phyloP scores from a whole-genome alignment of 2,329 filamentous ascomycete species.

The Arthrobotrys sinensis region DNA sequence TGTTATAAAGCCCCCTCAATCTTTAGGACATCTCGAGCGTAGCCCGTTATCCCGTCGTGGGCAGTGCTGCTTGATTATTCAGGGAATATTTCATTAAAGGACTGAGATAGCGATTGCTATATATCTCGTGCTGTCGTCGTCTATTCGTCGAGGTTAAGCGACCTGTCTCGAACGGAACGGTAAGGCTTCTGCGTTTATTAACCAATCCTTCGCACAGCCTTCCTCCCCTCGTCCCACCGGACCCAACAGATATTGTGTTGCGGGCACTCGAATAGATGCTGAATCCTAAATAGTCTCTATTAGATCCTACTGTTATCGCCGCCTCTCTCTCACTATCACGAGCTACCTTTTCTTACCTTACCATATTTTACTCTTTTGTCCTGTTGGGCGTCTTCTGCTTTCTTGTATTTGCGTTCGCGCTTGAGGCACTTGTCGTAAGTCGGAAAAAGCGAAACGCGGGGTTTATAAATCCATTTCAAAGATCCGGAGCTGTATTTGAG shows the following conservation, averaged over 20 bases:
- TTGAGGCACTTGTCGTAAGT: constrained; percentile 40
- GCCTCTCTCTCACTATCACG: constrained; percentile 20
- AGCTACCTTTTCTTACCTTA: constrained; percentile 41
- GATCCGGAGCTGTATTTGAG: constrained; percentile 54
- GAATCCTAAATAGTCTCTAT: constrained; percentile 55
- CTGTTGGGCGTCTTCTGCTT: constrained; percentile 31
- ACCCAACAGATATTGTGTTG: constrained; percentile 48
- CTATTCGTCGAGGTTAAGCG: constrained; percentile 58
- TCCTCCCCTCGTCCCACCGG: constrained; percentile 21
- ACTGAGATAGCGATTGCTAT: constrained; percentile 35
- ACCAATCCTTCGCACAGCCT: constrained; percentile 60
- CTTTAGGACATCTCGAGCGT: constrained; percentile 3
- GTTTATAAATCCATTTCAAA: constrained; percentile 49
- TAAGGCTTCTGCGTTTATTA: constrained; percentile 49
- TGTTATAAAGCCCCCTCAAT: constrained; percentile 14
- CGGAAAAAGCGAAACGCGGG: constrained; percentile 28
- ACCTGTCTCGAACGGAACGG: constrained; percentile 51
- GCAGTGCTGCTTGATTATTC: constrained; percentile 48
- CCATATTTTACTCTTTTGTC: constrained; percentile 50
- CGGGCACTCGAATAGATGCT: constrained; percentile 7
- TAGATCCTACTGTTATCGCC: constrained; percentile 53
- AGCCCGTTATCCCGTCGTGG: constrained; percentile 14
- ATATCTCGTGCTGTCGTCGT: constrained; percentile 35
- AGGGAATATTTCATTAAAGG: constrained; percentile 16
- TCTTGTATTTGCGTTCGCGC: constrained; percentile 42